Conservation (phyloP, 148 eudicot genomes). For the Rhododendron kiyosumense region DNA sequence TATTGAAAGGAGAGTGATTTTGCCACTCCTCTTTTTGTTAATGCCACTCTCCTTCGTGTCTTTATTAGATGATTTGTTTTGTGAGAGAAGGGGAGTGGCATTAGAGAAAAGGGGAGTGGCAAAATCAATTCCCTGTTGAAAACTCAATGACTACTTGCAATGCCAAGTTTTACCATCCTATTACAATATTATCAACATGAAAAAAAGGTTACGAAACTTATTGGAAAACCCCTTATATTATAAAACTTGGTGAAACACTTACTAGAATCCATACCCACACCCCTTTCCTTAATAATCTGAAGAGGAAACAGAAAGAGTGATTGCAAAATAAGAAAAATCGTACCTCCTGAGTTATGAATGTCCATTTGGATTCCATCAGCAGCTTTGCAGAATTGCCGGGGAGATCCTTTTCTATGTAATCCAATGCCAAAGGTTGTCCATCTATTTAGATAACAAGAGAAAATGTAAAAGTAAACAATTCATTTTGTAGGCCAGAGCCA, state of each 20-base stretch:
- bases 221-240: not conserved
- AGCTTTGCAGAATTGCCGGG: slow-evolving; percentile 34
- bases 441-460: slow-evolving; percentile 35
- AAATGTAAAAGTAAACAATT: not conserved
- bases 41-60: no score
- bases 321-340: not conserved
- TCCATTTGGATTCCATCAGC: slow-evolving; percentile 51
- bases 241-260: not conserved
- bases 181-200: not conserved
- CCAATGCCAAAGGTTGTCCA: slow-evolving; percentile 62
- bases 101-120: no score
- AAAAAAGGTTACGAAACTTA: not conserved
- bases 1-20: not conserved
- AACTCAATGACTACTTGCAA: not conserved
- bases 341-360: slow-evolving; percentile 63
- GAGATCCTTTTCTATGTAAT: slow-evolving; percentile 66
- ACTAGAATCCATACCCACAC: not conserved
- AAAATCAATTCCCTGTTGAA: no score
- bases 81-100: no score
- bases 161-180: not conserved
- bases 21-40: no score
- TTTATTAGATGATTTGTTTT: no score
- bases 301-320: not conserved
- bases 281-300: not conserved
- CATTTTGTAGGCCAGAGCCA: not conserved